Evolutionary conservation across 805 yeast genomes (phyloP).

Genomic region (Sugiyamaella boreocaroliniensis): DNA sequence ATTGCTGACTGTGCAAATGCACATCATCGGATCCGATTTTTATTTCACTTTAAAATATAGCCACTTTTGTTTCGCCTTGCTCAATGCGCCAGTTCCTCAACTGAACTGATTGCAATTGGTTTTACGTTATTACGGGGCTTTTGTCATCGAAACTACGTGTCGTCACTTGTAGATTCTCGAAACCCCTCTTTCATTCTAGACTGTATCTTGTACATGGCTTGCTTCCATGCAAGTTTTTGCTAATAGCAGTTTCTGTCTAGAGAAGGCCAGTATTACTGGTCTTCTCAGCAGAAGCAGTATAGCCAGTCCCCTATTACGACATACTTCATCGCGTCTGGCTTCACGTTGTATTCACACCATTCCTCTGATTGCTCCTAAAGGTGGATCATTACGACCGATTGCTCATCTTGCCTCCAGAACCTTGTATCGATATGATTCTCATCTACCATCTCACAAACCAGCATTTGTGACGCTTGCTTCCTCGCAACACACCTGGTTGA

Average conservation of each 20-base stretch:
- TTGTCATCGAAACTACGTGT: too few relatives aligned
- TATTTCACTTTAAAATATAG: background rate
- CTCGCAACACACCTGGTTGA: background rate
- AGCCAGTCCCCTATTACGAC: background rate
- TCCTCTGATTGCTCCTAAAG: too few relatives aligned
- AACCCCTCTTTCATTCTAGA: background rate
- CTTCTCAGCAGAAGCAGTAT: background rate
- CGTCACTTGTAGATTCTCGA: too few relatives aligned
- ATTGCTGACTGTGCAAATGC: constrained; percentile 1
- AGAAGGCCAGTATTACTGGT: background rate
- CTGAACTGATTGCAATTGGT: background rate
- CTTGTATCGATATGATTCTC: background rate
- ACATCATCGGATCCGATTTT: background rate
- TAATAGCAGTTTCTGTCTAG: background rate
- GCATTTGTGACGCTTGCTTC: background rate
- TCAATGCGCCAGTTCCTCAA: background rate
- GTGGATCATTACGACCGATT: background rate
- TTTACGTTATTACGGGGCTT: too few relatives aligned
- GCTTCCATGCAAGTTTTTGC: background rate
- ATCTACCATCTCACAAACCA: background rate
- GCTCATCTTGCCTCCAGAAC: background rate
- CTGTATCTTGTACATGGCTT: background rate
- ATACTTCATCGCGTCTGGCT: background rate
- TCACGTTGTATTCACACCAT: background rate
- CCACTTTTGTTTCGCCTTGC: background rate